Percentiles rank a stretch among this genome's conserved stretches.
Evolutionary conservation across 352 stramenopile genomes (phyloP).

Genomic region (Globisporangium acanthophoron): DNA sequence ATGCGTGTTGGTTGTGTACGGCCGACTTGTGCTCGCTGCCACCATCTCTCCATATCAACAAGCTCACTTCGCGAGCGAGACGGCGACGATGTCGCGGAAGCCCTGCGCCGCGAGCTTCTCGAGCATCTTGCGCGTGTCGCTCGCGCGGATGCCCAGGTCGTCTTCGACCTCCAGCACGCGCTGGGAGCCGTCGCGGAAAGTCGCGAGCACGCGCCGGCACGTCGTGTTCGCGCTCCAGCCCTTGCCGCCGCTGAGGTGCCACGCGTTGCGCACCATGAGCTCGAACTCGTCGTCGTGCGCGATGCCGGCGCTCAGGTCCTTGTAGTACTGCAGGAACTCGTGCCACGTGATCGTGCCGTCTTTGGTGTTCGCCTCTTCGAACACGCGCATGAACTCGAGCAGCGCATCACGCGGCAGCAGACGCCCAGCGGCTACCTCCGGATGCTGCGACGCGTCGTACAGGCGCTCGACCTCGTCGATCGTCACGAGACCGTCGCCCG

Average conservation of each 20-base stretch:
- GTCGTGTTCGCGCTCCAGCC: constrained; percentile 75
- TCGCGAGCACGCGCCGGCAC: constrained; percentile 66
- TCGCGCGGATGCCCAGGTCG: constrained; percentile 45
- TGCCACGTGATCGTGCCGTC: constrained; percentile 70
- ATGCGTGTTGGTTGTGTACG: too few species aligned
- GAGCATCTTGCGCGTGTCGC: constrained; percentile 48
- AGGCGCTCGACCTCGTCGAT: constrained; percentile 65
- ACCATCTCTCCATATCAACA: too few species aligned
- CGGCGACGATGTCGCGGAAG: constrained; percentile 38
- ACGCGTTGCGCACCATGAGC: constrained; percentile 82
- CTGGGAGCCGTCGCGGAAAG: constrained; percentile 62
- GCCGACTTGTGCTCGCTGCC: too few species aligned
- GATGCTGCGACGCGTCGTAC: constrained; percentile 79
- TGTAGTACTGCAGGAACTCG: constrained; percentile 90
- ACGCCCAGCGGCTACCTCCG: constrained; percentile 65
- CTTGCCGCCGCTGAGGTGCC: constrained; percentile 77
- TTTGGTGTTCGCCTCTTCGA: constrained; percentile 29
- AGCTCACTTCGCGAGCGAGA: constrained; percentile 29
- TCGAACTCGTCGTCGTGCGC: constrained; percentile 82
- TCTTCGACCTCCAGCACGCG: constrained; percentile 67
- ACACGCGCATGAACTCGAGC: constrained; percentile 79
- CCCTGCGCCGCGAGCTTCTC: constrained; percentile 49
- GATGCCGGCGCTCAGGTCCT: constrained; percentile 81
- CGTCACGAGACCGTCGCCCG: constrained; percentile 49
- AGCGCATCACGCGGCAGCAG: constrained; percentile 59